These are phyloP conservation scores for Agaricus bisporus DNA, from an alignment of 768 basidiomycete species.

Conservation along the genomic window DNA sequence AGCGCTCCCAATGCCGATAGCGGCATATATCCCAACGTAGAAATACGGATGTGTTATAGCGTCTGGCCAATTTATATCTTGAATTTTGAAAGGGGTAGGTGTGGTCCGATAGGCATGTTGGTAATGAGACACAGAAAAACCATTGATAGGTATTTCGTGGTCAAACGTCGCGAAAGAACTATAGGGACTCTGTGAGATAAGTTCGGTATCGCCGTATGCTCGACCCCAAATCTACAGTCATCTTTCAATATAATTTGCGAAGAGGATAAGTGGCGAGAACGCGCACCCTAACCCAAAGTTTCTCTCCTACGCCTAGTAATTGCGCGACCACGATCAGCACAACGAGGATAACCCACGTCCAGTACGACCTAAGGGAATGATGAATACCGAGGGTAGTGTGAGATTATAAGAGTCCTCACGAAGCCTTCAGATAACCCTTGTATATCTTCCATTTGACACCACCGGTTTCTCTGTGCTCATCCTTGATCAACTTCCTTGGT, in stretches of 20 bases:
- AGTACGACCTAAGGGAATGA: constrained; percentile 44
- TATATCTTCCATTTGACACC: constrained; percentile 77
- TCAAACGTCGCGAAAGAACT: constrained; percentile 30
- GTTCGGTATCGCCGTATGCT: constrained; percentile 34
- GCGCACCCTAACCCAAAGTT: constrained; percentile 68
- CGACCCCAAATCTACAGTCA: constrained; percentile 55
- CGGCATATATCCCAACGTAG: constrained; percentile 64
- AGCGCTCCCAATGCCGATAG: constrained; percentile 47
- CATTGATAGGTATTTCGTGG: constrained; percentile 31
- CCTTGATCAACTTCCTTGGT: constrained; percentile 69
- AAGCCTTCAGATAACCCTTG: constrained; percentile 63
- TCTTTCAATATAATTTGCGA: background rate
- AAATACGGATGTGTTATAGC: constrained; percentile 61
- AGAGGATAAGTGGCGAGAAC: background rate
- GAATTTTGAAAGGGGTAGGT: constrained; percentile 14
- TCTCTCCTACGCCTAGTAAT: constrained; percentile 50
- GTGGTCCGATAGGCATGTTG: constrained; percentile 22
- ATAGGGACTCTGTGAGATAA: constrained; percentile 19
- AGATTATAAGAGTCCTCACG: constrained; percentile 38
- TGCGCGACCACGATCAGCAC: constrained; percentile 45
- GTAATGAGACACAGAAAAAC: constrained; percentile 22
- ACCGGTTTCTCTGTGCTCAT: constrained; percentile 76
- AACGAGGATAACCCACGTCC: constrained; percentile 54
- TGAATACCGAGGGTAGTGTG: background rate
- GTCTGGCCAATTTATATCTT: constrained; percentile 32